Evolutionary conservation across 768 basidiomycete genomes (phyloP).

Genomic region (Exsudoporus frostii): DNA sequence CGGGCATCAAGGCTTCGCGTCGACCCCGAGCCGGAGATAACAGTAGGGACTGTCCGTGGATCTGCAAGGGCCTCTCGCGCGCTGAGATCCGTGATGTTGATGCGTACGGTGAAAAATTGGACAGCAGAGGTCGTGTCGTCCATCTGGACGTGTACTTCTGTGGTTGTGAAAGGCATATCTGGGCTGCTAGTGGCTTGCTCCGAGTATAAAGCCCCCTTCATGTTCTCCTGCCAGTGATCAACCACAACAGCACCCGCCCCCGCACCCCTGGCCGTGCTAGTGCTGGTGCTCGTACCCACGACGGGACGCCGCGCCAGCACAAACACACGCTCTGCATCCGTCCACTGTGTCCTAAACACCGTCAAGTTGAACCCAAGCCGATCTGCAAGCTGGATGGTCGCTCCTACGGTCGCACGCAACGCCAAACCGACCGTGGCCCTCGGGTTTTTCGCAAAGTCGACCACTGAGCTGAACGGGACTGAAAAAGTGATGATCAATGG

Average conservation of each 20-base stretch:
- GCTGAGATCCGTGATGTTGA: conserved; percentile 20
- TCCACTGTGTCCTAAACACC: conserved; percentile 15
- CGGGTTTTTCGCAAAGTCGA: conserved; percentile 9
- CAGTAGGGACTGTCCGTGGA: conserved; percentile 1
- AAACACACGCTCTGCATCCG: conserved; percentile 16
- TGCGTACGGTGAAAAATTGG: conserved; percentile 13
- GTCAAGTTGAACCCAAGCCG: conserved; percentile 14
- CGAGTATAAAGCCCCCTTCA: not conserved
- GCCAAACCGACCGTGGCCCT: conserved; percentile 13
- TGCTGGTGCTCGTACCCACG: not conserved
- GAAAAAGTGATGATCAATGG: conserved; percentile 24
- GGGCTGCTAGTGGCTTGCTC: not conserved
- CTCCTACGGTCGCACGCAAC: conserved; percentile 9
- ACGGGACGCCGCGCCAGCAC: conserved; percentile 16
- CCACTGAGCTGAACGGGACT: conserved; percentile 3
- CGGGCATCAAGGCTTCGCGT: not conserved
- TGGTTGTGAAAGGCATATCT: not conserved
- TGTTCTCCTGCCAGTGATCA: conserved; percentile 4
- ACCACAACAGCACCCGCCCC: not conserved
- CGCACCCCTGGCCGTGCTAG: not conserved
- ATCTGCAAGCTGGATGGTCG: conserved; percentile 4
- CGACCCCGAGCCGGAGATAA: not conserved
- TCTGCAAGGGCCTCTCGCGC: conserved; percentile 14
- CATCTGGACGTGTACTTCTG: conserved; percentile 15
- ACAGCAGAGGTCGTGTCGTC: not conserved